Base-by-base conservation (phyloP, 495 filamentous ascomycete genomes). In the Aspergillus steynii region DNA sequence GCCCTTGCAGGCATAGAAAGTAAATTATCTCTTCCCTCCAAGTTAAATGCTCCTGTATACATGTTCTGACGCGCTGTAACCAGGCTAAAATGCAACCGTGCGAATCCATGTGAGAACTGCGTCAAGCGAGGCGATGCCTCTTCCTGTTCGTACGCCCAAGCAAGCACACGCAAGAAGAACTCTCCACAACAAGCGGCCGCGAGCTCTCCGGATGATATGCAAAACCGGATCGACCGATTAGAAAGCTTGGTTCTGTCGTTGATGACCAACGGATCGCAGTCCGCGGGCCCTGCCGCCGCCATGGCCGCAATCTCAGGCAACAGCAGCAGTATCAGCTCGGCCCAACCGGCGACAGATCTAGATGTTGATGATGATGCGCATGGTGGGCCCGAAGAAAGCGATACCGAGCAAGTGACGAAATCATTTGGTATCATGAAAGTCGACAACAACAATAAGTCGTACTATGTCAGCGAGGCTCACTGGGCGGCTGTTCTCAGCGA, bases 171-270 rank as follows among this genome's bases (percentile, higher is more conserved):
- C 64, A 92, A 90, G 71, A 96, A 91, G 83, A 86, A 87, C 68
- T 75, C 83, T 58, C 74, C 84, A 70, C 84, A 85, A 59, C 76
- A 81, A 58, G 74, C 77, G 63, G 77, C 85, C 69, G 77, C 80
- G 65, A 78, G 83, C 56, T 81, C 89, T 14, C 86, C 95, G 29
- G 94, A 96, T 83, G 95, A 97, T 74, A 99, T 99, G 95, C 95
- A 99, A 77, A 96, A 93, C 69, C 90, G 95, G 71, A 99, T 99
- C 75, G 92, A 99, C 78, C 88, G 95, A 65, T 77, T 99, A 65
- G 95, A 99, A 83, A 90, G 93, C 55, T 78, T 99, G 69, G 95
- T 99, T 56, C 74, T 99, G 55, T 96, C 92, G 3, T 78, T 99
- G 74, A 98, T 99, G 95, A 94, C 93, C 64, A 93, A 93, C 74